Conservation (phyloP, 208 protist genomes). For the Leptomonas pyrrhocoris region DNA sequence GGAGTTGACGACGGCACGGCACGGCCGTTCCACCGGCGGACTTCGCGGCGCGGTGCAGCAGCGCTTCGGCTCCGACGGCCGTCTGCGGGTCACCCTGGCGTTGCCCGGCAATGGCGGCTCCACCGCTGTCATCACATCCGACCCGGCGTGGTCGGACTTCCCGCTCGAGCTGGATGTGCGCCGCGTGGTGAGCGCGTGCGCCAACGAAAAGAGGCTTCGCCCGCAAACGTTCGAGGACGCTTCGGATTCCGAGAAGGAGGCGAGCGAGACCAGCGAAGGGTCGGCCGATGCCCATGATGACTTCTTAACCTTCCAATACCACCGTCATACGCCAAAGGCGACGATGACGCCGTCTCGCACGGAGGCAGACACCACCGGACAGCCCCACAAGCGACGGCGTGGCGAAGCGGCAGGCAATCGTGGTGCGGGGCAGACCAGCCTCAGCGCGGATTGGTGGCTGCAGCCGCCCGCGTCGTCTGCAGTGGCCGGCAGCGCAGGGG, state of each 20-base stretch:
- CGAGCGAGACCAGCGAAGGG: neutral
- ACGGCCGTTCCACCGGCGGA: neutral
- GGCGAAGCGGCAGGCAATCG: neutral
- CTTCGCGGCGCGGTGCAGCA: constrained; percentile 2
- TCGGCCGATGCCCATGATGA: neutral
- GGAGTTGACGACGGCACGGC: neutral
- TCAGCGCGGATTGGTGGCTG: constrained; percentile 18
- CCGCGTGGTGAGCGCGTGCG: constrained; percentile 9
- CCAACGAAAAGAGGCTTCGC: neutral
- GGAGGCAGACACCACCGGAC: no score
- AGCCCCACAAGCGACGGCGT: neutral
- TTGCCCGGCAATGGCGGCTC: constrained; percentile 15
- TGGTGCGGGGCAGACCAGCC: neutral
- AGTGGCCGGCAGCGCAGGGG: constrained; percentile 11
- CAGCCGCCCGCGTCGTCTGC: constrained; percentile 16
- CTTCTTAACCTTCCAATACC: constrained; percentile 34
- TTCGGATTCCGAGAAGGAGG: neutral
- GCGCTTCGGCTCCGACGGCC: constrained; percentile 10
- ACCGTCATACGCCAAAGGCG: neutral
- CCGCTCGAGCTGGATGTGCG: constrained; percentile 17
- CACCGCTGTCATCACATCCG: constrained; percentile 9
- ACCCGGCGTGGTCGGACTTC: constrained; percentile 24
- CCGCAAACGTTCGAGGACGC: neutral
- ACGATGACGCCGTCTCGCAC: neutral
- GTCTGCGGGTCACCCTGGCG: constrained; percentile 17